Conservation (phyloP, 495 filamentous ascomycete genomes). For the Trichoderma erinaceum region DNA sequence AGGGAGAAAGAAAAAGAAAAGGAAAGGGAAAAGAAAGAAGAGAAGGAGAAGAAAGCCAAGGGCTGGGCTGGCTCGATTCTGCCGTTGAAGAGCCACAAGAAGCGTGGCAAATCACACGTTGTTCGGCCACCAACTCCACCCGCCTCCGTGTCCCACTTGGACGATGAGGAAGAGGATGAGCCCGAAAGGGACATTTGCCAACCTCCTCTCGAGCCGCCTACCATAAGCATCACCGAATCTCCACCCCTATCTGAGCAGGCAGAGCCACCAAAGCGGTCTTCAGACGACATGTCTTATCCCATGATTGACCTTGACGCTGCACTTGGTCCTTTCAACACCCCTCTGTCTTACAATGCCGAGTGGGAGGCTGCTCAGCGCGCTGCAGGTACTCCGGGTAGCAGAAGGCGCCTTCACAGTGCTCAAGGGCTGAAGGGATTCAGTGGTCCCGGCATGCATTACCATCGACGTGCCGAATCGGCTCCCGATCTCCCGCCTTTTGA, state of each 20-base stretch:
- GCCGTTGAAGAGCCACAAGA: conserved; percentile 53
- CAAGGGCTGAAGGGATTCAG: conserved; percentile 67
- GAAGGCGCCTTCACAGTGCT: conserved; percentile 84
- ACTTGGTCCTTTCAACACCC: conserved; percentile 87
- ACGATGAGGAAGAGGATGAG: conserved; percentile 22
- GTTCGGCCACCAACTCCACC: conserved; percentile 9
- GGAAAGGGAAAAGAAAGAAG: conserved; percentile 24
- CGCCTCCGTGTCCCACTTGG: conserved; percentile 15
- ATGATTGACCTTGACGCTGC: conserved; percentile 95
- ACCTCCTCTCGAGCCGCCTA: not conserved
- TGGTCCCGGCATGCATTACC: conserved; percentile 81
- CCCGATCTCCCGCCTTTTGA: conserved; percentile 84
- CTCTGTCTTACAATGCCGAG: conserved; percentile 50
- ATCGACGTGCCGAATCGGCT: conserved; percentile 86
- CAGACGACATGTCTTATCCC: conserved; percentile 60
- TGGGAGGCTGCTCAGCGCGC: conserved; percentile 52
- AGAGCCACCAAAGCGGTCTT: conserved; percentile 19
- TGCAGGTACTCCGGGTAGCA: conserved; percentile 48
- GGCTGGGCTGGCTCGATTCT: conserved; percentile 75
- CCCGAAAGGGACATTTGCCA: not conserved
- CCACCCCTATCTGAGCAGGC: not conserved
- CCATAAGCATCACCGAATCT: conserved; percentile 11
- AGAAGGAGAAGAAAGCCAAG: conserved; percentile 66
- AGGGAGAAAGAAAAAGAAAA: conserved; percentile 21
- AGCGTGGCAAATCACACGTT: conserved; percentile 28